Evolutionary conservation across 2,329 filamentous ascomycete genomes (phyloP).

Genomic region (Blumeria graminis): DNA sequence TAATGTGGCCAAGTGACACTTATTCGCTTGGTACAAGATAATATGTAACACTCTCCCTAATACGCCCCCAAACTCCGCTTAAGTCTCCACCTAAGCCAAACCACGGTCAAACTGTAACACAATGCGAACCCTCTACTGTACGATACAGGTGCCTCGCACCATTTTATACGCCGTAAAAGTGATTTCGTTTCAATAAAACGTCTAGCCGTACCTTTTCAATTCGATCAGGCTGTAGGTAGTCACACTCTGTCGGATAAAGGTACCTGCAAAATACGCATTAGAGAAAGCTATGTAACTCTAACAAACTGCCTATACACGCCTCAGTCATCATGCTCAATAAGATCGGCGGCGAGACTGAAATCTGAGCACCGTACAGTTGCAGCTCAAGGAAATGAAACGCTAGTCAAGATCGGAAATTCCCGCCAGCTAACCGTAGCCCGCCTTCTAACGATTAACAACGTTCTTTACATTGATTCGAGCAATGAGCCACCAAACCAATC

Average conservation of each 20-base stretch:
- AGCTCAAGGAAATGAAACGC: background rate
- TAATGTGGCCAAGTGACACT: no score
- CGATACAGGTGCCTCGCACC: constrained; percentile 1
- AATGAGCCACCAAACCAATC: background rate
- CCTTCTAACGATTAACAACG: background rate
- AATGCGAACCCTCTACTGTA: no score
- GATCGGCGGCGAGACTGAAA: background rate
- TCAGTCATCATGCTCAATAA: background rate
- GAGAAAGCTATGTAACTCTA: background rate
- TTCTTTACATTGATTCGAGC: background rate
- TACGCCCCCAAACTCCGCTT: no score
- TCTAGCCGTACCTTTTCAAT: background rate
- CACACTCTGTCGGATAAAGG: background rate
- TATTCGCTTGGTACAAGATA: no score
- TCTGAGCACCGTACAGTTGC: background rate
- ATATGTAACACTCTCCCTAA: no score
- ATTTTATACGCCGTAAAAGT: background rate
- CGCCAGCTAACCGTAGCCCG: background rate
- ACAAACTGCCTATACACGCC: background rate
- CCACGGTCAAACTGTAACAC: no score
- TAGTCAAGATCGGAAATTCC: background rate
- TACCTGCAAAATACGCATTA: background rate
- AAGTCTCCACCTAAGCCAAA: no score
- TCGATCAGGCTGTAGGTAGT: background rate
- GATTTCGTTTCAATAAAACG: background rate